Evolutionary conservation across 2,329 filamentous ascomycete genomes (phyloP).

Genomic region (Penicillium oxalicum): DNA sequence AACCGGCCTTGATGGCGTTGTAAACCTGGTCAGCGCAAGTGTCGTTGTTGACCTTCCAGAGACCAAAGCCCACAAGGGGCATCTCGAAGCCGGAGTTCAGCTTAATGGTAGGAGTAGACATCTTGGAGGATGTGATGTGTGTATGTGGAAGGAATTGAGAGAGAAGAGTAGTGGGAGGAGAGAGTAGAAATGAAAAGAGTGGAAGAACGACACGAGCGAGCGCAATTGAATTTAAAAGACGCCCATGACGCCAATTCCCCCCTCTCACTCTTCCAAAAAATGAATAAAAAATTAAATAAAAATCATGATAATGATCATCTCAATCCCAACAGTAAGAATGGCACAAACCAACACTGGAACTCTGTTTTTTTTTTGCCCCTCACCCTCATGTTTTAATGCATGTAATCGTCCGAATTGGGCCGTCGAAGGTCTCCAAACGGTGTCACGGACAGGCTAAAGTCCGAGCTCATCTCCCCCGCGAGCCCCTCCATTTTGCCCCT

Average conservation of each 20-base stretch:
- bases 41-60: conserved; percentile 77
- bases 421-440: background rate
- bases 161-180: background rate
- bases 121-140: conserved; percentile 4
- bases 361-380: too few species aligned
- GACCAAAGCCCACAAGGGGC: conserved; percentile 44
- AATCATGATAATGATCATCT: background rate
- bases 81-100: conserved; percentile 30
- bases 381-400: background rate
- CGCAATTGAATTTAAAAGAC: conserved; percentile 1
- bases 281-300: background rate
- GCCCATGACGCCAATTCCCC: too few species aligned
- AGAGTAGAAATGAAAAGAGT: background rate
- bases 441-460: conserved; percentile 4
- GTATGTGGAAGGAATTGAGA: background rate
- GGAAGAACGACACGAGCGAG: background rate
- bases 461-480: background rate
- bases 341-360: too few species aligned
- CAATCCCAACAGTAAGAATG: too few species aligned
- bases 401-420: too few species aligned
- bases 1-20: conserved; percentile 59
- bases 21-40: conserved; percentile 71
- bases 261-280: too few species aligned
- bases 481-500: background rate
- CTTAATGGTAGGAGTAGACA: conserved; percentile 24